Conservation (phyloP, 306 rosid genomes). For the Ormosia semicastrata region DNA sequence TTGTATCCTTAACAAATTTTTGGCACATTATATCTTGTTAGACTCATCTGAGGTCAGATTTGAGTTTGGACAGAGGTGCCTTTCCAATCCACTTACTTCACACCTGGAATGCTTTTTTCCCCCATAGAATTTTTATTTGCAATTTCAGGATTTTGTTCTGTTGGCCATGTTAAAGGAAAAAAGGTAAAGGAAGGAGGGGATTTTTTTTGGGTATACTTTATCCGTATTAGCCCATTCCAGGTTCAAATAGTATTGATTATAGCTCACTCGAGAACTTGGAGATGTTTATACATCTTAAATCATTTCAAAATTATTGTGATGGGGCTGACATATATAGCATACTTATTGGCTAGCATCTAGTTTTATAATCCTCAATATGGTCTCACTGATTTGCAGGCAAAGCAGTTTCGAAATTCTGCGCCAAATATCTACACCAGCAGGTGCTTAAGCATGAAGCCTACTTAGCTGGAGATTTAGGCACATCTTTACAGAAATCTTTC, state of each 20-base stretch:
- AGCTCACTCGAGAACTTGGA: background rate
- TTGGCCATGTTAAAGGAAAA: background rate
- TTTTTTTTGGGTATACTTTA: background rate
- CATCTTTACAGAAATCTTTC: constrained; percentile 67
- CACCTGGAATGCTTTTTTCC: background rate
- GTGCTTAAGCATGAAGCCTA: constrained; percentile 75
- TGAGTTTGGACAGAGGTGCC: background rate
- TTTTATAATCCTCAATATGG: constrained; percentile 19
- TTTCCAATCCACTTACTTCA: background rate
- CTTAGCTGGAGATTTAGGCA: constrained; percentile 74
- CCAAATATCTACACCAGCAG: constrained; percentile 86
- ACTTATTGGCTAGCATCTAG: background rate
- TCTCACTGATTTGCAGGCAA: constrained; percentile 62
- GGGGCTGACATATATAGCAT: constrained; percentile 13
- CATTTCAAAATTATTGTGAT: constrained; percentile 1
- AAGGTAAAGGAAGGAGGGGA: background rate
- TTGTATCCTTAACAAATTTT: constrained; percentile 4
- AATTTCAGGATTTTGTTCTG: constrained; percentile 8
- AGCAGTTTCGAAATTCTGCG: constrained; percentile 93
- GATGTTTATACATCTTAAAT: background rate
- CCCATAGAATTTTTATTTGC: background rate
- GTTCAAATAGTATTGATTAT: constrained; percentile 3
- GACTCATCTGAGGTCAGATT: background rate
- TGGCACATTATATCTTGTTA: background rate
- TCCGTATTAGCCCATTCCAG: background rate